Conservation (phyloP, 2,329 filamentous ascomycete species). For the Pseudogymnoascus sp. region DNA sequence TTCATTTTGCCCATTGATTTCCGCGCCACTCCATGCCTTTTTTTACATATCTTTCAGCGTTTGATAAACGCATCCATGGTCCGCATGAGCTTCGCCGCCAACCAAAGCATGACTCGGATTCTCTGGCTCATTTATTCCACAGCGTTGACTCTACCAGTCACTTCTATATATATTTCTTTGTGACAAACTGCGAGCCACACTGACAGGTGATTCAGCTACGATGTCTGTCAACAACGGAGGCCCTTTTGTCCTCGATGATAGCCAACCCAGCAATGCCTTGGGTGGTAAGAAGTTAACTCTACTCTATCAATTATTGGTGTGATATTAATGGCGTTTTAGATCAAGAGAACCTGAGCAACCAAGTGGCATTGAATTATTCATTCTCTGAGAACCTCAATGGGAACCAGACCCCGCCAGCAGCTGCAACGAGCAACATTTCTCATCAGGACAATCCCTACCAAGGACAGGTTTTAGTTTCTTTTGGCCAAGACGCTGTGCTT, state of each 20-base stretch:
- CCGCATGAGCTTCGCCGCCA: no score
- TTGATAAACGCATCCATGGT: not conserved
- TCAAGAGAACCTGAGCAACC: not conserved
- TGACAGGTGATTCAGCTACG: not conserved
- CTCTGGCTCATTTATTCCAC: not conserved
- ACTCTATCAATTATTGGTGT: not conserved
- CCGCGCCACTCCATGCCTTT: not conserved
- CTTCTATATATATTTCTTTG: not conserved
- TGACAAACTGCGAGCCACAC: not conserved
- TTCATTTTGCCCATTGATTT: not conserved
- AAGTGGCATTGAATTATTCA: not conserved
- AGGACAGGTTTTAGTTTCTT: not conserved
- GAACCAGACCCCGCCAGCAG: not conserved
- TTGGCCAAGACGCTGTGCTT: not conserved
- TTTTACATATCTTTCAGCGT: not conserved
- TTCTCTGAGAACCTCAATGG: not conserved
- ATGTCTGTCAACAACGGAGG: slow-evolving; percentile 12
- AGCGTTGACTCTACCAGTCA: no score
- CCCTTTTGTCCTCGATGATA: not conserved
- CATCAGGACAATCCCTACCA: not conserved
- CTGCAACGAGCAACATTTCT: not conserved
- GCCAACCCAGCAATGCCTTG: slow-evolving; percentile 9
- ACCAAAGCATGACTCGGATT: not conserved
- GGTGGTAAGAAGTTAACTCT: slow-evolving; percentile 16
- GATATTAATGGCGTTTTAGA: not conserved